Evolutionary conservation across 371 early-diverging fungal genomes (phyloP).

Genomic region (Dinochytrium kinnereticum): DNA sequence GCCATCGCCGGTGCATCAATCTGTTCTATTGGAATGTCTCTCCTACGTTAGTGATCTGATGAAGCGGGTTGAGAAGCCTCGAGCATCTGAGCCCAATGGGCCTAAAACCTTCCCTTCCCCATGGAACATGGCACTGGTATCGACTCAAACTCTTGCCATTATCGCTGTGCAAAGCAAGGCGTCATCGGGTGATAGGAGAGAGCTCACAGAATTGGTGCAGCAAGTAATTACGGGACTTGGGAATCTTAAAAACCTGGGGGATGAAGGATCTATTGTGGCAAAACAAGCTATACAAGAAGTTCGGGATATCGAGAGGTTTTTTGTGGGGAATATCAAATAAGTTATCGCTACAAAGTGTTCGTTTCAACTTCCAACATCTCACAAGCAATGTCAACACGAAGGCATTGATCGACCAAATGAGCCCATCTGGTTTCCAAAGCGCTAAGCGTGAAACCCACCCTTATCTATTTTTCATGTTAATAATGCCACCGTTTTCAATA

Average conservation of each 20-base stretch:
- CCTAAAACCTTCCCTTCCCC: background rate
- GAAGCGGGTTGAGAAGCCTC: background rate
- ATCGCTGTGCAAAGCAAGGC: constrained; percentile 2
- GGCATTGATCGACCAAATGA: constrained; percentile 20
- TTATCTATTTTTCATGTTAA: background rate
- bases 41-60: constrained; percentile 11
- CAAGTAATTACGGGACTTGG: background rate
- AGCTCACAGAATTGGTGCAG: constrained; percentile 8
- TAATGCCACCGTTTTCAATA: background rate
- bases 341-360: background rate
- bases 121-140: background rate
- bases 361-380: constrained; percentile 23
- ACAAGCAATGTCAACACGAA: constrained; percentile 29
- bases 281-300: constrained; percentile 16
- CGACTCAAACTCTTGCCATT: constrained; percentile 7
- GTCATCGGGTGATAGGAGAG: background rate
- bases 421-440: constrained; percentile 24
- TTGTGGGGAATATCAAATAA: background rate
- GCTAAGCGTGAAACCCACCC: constrained; percentile 17
- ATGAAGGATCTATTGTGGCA: background rate
- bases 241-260: background rate
- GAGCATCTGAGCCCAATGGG: background rate
- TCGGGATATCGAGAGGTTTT: constrained; percentile 6
- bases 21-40: background rate
- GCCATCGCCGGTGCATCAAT: background rate